Evolutionary conservation across 192 early-diverging fungal genomes (phyloP).

Genomic region (Cladochytrium replicatum): DNA sequence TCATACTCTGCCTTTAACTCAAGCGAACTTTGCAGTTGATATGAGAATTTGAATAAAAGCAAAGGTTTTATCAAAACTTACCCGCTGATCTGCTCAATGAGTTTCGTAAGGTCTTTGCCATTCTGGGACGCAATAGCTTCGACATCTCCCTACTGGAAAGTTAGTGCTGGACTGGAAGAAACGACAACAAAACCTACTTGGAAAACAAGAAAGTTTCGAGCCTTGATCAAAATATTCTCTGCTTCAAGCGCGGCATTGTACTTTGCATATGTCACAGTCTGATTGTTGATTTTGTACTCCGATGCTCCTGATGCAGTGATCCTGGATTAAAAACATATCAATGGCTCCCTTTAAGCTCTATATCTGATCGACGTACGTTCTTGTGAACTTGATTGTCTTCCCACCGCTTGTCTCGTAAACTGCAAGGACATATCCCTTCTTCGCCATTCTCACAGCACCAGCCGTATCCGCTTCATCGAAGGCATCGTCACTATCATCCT

Average conservation of each 20-base stretch:
- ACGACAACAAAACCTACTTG: slow-evolving; percentile 33
- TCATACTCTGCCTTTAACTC: slow-evolving; percentile 87
- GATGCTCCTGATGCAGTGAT: slow-evolving; percentile 47
- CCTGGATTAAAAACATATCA: slow-evolving; percentile 6
- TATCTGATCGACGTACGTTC: slow-evolving; percentile 41
- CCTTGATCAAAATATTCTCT: slow-evolving; percentile 90
- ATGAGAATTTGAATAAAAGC: not conserved
- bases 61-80: slow-evolving; percentile 13
- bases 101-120: slow-evolving; percentile 79
- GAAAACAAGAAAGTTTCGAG: slow-evolving; percentile 96
- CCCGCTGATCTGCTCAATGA: slow-evolving; percentile 96
- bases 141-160: slow-evolving; percentile 65
- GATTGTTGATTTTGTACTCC: slow-evolving; percentile 83
- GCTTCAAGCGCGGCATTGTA: slow-evolving; percentile 72
- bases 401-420: slow-evolving; percentile 65
- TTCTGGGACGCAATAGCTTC: slow-evolving; percentile 94
- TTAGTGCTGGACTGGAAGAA: not conserved
- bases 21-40: slow-evolving; percentile 45
- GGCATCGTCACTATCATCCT: slow-evolving; percentile 28
- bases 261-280: slow-evolving; percentile 52
- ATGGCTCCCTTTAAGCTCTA: not conserved
- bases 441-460: slow-evolving; percentile 19
- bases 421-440: slow-evolving; percentile 67
- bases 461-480: slow-evolving; percentile 36
- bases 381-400: slow-evolving; percentile 54